Base-by-base conservation (phyloP, 345 rosid genomes). In the Capsella bursapastoris region DNA sequence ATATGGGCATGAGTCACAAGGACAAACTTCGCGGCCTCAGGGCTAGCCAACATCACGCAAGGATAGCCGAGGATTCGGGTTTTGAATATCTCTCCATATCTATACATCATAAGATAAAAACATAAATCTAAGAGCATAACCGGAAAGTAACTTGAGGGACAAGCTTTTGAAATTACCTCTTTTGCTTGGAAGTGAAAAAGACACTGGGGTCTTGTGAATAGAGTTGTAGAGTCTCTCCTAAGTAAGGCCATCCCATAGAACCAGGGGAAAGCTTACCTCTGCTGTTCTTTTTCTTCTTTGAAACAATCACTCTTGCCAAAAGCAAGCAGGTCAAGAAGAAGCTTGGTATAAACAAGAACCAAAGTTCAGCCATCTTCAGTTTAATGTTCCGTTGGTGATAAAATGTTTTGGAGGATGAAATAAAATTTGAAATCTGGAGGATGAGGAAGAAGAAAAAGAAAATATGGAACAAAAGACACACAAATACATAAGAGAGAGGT, bases 61-160 rank as follows among this genome's bases (percentile, higher is more conserved):
- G 93, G 92, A 68, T 88, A 93, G 8, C 98, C 89, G 2, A 90
- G 84, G 70, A 90, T 81, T 75, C 80, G 80, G 15, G 91, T 87
- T 82, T 90, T 93, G 83, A 93, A 93, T 55, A 90, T 88, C 41
- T 90, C 96, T 51, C 98, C 96, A 35, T 89, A 86, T 57, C 98
- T 92, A 67, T 53, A 35, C 37, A 78, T 66, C 40, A 68, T 13
- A 77, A 41, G 57, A 64, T 1, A 11, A 32, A 31, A 52, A 56
- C 11, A 40, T 13, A n/a, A 68, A 57, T 18, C 38, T 35, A 43
- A 43, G 52, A 56, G 52, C 49, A 61, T 25, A 44, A 18, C 16
- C 0, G 16, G 15, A 45, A 43, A 2, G 69, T 58, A 66, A 63
- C 69, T 15, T 57, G 74, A 43, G 22, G 53, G 69, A 22, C 48